These are phyloP conservation scores for Aspergillus aculeatus DNA, from an alignment of 2,329 filamentous ascomycete genomes.

Conservation along the genomic window DNA sequence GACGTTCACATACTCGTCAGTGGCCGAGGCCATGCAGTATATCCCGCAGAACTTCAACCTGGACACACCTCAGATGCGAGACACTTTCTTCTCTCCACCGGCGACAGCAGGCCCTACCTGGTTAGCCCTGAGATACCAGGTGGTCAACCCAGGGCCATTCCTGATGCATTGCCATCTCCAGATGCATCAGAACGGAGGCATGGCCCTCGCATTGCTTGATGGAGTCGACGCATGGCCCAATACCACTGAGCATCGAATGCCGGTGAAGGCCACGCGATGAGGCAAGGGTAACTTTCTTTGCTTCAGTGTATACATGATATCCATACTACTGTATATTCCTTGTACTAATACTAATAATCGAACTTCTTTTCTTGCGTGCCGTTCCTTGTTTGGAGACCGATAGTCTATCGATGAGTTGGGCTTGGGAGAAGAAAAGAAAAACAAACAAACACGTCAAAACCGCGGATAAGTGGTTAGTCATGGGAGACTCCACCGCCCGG, in stretches of 20 bases:
- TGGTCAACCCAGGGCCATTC: conserved; percentile 50
- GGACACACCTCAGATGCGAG: conserved; percentile 54
- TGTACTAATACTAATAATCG: neutral
- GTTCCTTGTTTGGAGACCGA: no score
- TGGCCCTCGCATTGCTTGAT: conserved; percentile 51
- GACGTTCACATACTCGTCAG: conserved; percentile 52
- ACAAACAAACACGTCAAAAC: no score
- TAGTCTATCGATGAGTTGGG: no score
- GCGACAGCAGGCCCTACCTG: conserved; percentile 37
- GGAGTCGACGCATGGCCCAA: conserved; percentile 50
- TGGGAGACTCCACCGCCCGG: conserved; percentile 1
- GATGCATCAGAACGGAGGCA: conserved; percentile 51
- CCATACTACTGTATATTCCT: neutral
- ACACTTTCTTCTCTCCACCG: conserved; percentile 46
- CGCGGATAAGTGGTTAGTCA: neutral
- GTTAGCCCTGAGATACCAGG: conserved; percentile 49
- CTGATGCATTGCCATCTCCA: conserved; percentile 56
- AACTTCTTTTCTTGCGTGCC: neutral
- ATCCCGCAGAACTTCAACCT: conserved; percentile 58
- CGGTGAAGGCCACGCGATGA: neutral
- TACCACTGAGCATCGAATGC: neutral
- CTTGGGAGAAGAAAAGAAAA: no score
- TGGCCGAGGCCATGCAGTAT: conserved; percentile 53
- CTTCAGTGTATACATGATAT: neutral
- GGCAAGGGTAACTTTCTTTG: neutral